Percentiles rank a stretch among this genome's conserved stretches.
These are phyloP conservation scores for Botrytis deweyae DNA, from an alignment of 2,329 filamentous ascomycete species.

Conservation along the genomic window DNA sequence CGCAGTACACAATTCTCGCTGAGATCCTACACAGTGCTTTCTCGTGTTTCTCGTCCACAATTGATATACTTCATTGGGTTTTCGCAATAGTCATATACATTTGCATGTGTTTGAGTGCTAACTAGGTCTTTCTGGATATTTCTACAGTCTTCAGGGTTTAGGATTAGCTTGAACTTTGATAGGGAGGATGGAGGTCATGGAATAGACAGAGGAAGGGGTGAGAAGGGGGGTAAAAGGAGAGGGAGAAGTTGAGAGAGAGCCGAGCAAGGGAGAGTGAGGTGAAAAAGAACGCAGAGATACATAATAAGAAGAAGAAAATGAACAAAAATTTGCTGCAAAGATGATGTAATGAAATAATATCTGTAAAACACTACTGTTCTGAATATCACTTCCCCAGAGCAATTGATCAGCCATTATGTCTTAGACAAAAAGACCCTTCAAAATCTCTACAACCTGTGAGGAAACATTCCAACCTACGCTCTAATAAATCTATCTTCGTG, in stretches of 20 bases:
- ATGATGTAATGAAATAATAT: not conserved
- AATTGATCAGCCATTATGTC: not conserved
- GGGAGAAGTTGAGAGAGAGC: not conserved
- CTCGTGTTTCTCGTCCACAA: not conserved
- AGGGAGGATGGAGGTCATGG: not conserved
- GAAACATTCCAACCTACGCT: not conserved
- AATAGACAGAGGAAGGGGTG: not conserved
- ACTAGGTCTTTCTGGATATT: not conserved
- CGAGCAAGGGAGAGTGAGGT: not conserved
- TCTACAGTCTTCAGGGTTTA: not conserved
- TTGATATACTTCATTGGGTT: not conserved
- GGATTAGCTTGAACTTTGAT: not conserved
- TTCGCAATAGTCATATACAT: not conserved
- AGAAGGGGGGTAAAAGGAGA: not conserved
- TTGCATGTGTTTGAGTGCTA: not conserved
- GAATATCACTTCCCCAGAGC: not conserved
- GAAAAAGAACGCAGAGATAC: not conserved
- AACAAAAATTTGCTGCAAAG: not conserved
- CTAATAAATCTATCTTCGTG: not conserved
- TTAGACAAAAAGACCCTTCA: not conserved
- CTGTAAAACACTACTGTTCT: not conserved
- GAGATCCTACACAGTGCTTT: not conserved
- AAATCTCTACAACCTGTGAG: not conserved
- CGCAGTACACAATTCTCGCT: not conserved
- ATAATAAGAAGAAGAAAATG: not conserved